These are phyloP conservation scores for Hypoxylon subgilvum DNA, from an alignment of 495 filamentous ascomycete genomes.

Conservation along the genomic window DNA sequence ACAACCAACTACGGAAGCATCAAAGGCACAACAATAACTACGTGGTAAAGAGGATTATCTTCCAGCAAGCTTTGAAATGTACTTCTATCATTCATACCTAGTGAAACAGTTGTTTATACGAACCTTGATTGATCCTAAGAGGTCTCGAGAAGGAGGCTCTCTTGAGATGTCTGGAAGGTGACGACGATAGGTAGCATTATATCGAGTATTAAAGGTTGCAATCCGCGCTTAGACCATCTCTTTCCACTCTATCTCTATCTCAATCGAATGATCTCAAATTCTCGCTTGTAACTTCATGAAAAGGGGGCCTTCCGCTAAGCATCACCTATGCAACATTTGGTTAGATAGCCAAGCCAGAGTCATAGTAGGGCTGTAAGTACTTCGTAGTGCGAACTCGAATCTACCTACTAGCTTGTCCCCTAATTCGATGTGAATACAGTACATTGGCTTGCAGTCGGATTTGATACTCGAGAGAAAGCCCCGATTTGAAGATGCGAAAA, in stretches of 20 bases:
- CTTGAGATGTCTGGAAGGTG: background rate
- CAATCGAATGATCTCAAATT: background rate
- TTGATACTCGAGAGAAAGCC: background rate
- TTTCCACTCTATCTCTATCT: background rate
- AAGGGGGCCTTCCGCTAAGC: constrained; percentile 2
- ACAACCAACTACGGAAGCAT: too few relatives aligned
- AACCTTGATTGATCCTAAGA: background rate
- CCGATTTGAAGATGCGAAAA: background rate
- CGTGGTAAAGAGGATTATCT: too few relatives aligned
- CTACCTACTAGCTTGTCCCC: background rate
- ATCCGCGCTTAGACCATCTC: background rate
- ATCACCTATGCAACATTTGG: constrained; percentile 2
- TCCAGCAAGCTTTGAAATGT: too few relatives aligned
- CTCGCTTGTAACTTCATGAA: background rate
- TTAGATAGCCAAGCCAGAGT: background rate
- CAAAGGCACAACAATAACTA: too few relatives aligned
- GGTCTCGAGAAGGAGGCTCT: background rate
- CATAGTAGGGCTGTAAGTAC: background rate
- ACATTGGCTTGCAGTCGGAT: background rate
- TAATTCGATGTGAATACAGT: background rate
- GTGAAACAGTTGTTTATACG: too few relatives aligned
- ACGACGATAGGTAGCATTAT: background rate
- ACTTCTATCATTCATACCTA: too few relatives aligned
- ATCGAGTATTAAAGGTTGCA: background rate
- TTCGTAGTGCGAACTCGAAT: background rate